A percentile compares a stretch with the other conserved stretches of the same genome.
These are phyloP conservation scores for Conticribra guillardii DNA, from an alignment of 108 stramenopile species.

Conservation along the genomic window DNA sequence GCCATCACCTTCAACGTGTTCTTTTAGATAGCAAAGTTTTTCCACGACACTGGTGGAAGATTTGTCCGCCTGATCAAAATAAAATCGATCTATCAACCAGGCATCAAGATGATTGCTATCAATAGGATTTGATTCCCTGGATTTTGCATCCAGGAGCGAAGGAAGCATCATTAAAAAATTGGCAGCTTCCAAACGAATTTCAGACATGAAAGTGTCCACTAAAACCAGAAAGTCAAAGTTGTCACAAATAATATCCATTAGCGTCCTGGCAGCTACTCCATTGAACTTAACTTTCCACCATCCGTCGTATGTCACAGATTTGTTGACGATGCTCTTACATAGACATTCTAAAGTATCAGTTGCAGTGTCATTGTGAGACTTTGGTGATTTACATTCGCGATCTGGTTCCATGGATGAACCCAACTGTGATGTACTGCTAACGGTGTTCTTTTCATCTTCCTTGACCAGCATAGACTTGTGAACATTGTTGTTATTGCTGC, in stretches of 20 bases:
- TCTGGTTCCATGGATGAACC: not conserved
- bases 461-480: no score
- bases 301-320: slow-evolving; percentile 38
- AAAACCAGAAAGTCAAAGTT: slow-evolving; percentile 34
- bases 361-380: not conserved
- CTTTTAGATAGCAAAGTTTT: slow-evolving; percentile 41
- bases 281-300: slow-evolving; percentile 76
- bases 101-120: slow-evolving; percentile 45
- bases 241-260: slow-evolving; percentile 47
- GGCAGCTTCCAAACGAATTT: slow-evolving; percentile 52
- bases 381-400: no score
- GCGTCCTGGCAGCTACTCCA: slow-evolving; percentile 61
- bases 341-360: slow-evolving; percentile 31
- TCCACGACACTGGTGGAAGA: slow-evolving; percentile 39
- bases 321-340: slow-evolving; percentile 47
- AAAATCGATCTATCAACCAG: slow-evolving; percentile 55
- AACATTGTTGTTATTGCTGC: no score
- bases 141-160: slow-evolving; percentile 38
- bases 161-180: slow-evolving; percentile 50
- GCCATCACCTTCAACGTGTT: slow-evolving; percentile 18
- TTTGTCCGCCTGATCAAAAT: slow-evolving; percentile 48
- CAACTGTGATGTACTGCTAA: not conserved
- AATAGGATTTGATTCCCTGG: slow-evolving; percentile 14
- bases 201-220: slow-evolving; percentile 25
- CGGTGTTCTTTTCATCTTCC: slow-evolving; percentile 1